phyloP scores from a whole-genome alignment of 495 filamentous ascomycete species.

The Lophiotrema nucula region DNA sequence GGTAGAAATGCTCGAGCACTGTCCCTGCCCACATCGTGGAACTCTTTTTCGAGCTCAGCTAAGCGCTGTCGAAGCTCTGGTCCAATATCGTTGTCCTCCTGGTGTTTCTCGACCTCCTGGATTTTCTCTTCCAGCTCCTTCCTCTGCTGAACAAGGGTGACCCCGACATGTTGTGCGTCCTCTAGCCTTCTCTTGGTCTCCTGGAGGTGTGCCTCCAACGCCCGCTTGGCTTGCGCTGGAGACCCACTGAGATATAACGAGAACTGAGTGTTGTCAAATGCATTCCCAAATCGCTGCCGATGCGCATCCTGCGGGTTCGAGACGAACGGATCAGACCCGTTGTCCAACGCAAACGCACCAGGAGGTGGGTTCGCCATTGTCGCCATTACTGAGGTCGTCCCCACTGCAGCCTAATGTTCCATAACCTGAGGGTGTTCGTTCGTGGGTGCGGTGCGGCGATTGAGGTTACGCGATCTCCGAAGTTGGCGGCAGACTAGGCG shows the following conservation, averaged over 20 bases:
- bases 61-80: conserved; percentile 81
- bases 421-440: too few species aligned
- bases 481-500: too few species aligned
- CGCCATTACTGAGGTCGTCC: conserved; percentile 33
- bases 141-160: conserved; percentile 78
- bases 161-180: conserved; percentile 85
- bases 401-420: conserved; percentile 11
- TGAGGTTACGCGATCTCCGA: neutral
- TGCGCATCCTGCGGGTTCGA: conserved; percentile 42
- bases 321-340: conserved; percentile 37
- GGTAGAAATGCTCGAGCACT: conserved; percentile 86
- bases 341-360: conserved; percentile 36
- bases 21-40: conserved; percentile 90
- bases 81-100: conserved; percentile 75
- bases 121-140: conserved; percentile 75
- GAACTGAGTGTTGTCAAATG: conserved; percentile 76
- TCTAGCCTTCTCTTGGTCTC: conserved; percentile 90
- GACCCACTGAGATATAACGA: conserved; percentile 73
- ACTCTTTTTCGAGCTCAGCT: conserved; percentile 85
- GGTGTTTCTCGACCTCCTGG: conserved; percentile 74
- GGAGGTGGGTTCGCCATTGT: conserved; percentile 38
- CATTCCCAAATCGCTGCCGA: conserved; percentile 70
- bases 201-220: conserved; percentile 83
- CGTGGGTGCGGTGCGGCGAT: too few species aligned
- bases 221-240: conserved; percentile 80